phyloP scores from a whole-genome alignment of 2,329 filamentous ascomycete genomes.

The Coccinonectria pachysandricola region DNA sequence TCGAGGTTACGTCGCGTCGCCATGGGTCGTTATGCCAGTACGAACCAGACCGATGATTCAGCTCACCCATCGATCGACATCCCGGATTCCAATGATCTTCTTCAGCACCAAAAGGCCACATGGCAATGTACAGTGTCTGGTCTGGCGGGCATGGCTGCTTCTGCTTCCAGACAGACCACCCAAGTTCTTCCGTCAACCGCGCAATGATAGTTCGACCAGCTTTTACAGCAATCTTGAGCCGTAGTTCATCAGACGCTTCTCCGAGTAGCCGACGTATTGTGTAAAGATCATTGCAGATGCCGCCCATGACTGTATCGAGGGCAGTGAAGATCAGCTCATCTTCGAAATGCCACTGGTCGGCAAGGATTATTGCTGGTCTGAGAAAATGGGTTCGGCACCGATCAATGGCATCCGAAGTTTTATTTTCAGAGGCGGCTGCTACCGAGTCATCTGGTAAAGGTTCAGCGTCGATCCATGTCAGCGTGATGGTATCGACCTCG shows the following conservation, averaged over 20 bases:
- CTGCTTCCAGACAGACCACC: slow-evolving; percentile 51
- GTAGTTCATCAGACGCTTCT: slow-evolving; percentile 5
- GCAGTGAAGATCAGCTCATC: slow-evolving; percentile 37
- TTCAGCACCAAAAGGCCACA: slow-evolving; percentile 48
- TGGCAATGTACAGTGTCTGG: slow-evolving; percentile 51
- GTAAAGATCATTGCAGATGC: slow-evolving; percentile 28
- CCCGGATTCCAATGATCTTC: slow-evolving; percentile 39
- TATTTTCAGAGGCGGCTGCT: slow-evolving; percentile 20
- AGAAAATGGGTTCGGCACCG: slow-evolving; percentile 39
- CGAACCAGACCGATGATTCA: slow-evolving; percentile 5
- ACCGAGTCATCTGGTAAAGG: slow-evolving; percentile 7
- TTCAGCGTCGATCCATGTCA: slow-evolving; percentile 33
- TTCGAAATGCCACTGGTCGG: slow-evolving; percentile 24
- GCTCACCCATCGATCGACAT: slow-evolving; percentile 20
- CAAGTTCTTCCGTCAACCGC: slow-evolving; percentile 36
- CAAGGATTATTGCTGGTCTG: slow-evolving; percentile 13
- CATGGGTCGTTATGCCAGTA: no score
- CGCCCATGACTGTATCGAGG: slow-evolving; percentile 26
- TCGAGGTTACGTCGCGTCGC: no score
- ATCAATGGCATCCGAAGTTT: slow-evolving; percentile 27
- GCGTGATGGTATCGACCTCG: slow-evolving; percentile 29
- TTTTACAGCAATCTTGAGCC: slow-evolving; percentile 10
- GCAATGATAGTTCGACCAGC: slow-evolving; percentile 10
- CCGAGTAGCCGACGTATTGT: slow-evolving; percentile 11
- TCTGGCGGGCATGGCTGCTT: slow-evolving; percentile 41